These are phyloP conservation scores for Dichotomopilus funicola DNA, from an alignment of 2,329 filamentous ascomycete species.

Conservation along the genomic window DNA sequence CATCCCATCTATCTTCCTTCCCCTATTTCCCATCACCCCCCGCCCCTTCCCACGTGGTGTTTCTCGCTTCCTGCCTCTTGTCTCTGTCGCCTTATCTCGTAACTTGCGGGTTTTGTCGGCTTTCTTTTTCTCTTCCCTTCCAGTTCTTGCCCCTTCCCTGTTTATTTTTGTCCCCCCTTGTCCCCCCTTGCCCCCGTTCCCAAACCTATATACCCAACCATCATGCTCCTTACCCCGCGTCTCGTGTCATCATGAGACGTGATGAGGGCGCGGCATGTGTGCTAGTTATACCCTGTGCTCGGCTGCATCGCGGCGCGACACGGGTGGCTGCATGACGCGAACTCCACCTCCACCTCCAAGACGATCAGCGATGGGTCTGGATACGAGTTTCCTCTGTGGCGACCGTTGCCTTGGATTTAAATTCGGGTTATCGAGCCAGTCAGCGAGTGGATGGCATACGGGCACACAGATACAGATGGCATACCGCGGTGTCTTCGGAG, in stretches of 20 bases:
- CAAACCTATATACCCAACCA: too few species aligned
- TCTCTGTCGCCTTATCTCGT: too few species aligned
- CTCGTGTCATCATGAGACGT: conserved; percentile 1
- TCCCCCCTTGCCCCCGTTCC: background rate
- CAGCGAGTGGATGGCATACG: background rate
- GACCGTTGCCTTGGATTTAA: background rate
- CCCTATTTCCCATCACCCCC: too few species aligned
- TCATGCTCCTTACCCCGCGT: background rate
- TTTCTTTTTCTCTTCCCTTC: conserved; percentile 11
- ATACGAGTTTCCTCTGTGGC: background rate
- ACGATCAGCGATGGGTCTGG: background rate
- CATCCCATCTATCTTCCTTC: too few species aligned
- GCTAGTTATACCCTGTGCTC: background rate
- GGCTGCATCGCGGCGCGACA: conserved; percentile 10
- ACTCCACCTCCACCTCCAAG: background rate
- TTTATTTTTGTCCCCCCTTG: conserved; percentile 4
- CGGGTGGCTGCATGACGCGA: conserved; percentile 12
- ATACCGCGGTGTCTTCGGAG: too few species aligned
- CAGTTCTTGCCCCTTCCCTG: background rate
- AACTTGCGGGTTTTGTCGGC: conserved; percentile 26
- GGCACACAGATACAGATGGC: too few species aligned
- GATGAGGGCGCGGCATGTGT: too few species aligned
- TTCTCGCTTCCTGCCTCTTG: conserved; percentile 3
- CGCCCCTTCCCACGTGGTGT: conserved; percentile 14
- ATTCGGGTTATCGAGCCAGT: background rate